Evolutionary conservation across 805 yeast species (phyloP).

Genomic region (Kazachstania viticola): DNA sequence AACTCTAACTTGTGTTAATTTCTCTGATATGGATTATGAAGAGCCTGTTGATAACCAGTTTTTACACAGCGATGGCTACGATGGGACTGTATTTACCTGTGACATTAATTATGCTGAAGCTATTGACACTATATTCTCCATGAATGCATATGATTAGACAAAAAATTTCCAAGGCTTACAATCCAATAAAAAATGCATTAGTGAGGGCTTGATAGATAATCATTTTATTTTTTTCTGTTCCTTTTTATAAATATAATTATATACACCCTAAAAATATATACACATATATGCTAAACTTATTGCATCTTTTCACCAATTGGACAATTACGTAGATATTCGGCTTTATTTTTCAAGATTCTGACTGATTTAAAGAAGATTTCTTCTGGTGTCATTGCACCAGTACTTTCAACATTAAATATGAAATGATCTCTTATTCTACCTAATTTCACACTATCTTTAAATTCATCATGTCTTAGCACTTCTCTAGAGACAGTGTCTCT

Average conservation of each 20-base stretch:
- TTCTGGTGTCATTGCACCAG: constrained; percentile 95
- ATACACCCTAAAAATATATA: no score
- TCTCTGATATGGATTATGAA: constrained; percentile 12
- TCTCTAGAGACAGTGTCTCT: constrained; percentile 95
- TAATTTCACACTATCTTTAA: constrained; percentile 75
- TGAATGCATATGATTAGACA: no score
- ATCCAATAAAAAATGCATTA: no score
- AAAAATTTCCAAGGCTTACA: no score
- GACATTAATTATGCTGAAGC: constrained; percentile 27
- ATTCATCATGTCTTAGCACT: constrained; percentile 87
- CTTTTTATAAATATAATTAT: no score
- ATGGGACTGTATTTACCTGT: constrained; percentile 31
- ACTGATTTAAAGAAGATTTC: constrained; percentile 90
- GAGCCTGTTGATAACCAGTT: constrained; percentile 5
- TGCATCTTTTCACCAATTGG: constrained; percentile 66
- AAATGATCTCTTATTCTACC: constrained; percentile 91
- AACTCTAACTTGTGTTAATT: constrained; percentile 19
- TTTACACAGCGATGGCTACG: constrained; percentile 33
- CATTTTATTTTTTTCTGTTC: no score
- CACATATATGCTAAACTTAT: no score
- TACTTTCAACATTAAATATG: constrained; percentile 85
- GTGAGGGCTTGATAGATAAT: no score
- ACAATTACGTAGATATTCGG: constrained; percentile 65
- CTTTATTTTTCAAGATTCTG: constrained; percentile 75
- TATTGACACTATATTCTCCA: constrained; percentile 4